Percentiles rank a stretch among this genome's conserved stretches.
phyloP scores from a whole-genome alignment of 352 stramenopile species.

The Sclerospora graminicola region DNA sequence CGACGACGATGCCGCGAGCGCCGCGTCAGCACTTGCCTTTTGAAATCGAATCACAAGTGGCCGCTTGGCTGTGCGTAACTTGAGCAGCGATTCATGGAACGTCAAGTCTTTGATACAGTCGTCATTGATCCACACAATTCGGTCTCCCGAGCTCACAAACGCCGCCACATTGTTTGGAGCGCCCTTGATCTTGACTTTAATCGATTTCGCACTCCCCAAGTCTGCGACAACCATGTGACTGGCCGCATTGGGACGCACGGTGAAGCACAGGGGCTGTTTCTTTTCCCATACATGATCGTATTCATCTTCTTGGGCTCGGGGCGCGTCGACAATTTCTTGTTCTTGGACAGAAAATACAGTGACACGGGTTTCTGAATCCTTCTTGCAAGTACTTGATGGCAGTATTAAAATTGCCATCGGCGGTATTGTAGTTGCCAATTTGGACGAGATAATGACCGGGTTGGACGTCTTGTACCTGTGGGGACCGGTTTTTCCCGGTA shows the following conservation, averaged over 20 bases:
- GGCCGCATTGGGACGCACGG: constrained; percentile 49
- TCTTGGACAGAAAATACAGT: constrained; percentile 77
- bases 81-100: constrained; percentile 78
- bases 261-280: constrained; percentile 80
- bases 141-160: constrained; percentile 51
- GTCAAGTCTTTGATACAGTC: constrained; percentile 56
- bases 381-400: constrained; percentile 86
- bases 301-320: constrained; percentile 57
- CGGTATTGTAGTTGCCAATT: constrained; percentile 77
- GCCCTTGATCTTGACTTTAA: constrained; percentile 75
- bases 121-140: constrained; percentile 79
- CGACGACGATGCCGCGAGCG: constrained; percentile 19
- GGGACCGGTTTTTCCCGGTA: constrained; percentile 81
- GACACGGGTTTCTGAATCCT: constrained; percentile 79
- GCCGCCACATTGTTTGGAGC: constrained; percentile 38
- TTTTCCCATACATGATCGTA: constrained; percentile 87
- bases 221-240: constrained; percentile 75
- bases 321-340: constrained; percentile 66
- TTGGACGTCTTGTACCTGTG: constrained; percentile 80
- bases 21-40: constrained; percentile 42
- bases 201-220: constrained; percentile 74
- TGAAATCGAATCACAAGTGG: constrained; percentile 81
- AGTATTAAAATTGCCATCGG: constrained; percentile 81
- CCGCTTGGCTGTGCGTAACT: constrained; percentile 72
- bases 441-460: constrained; percentile 82